Percentiles rank a stretch among this genome's conserved stretches.
These are phyloP conservation scores for Selaginella moellendorffii DNA, from an alignment of 75 land plant genomes.

Conservation along the genomic window DNA sequence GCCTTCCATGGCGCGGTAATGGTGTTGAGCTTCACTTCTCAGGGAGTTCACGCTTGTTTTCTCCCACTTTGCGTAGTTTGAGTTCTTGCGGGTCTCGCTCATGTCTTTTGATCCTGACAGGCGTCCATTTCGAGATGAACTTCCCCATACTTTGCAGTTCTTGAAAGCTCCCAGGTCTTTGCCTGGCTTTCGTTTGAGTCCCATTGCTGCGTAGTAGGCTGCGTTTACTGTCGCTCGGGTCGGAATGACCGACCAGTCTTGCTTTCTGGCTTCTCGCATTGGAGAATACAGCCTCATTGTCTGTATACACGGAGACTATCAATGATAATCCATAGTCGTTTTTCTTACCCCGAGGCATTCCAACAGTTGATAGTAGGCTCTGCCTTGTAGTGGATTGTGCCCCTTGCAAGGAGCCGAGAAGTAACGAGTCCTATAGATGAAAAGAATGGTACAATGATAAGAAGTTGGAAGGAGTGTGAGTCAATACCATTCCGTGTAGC, in stretches of 20 bases:
- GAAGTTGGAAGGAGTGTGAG: not conserved
- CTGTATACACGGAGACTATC: conserved; percentile 21
- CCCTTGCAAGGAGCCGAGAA: conserved; percentile 89
- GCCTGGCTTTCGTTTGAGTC: conserved; percentile 30
- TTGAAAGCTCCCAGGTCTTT: conserved; percentile 47
- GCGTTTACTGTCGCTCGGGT: conserved; percentile 35
- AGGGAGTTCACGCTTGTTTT: conserved; percentile 33
- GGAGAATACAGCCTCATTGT: conserved; percentile 86
- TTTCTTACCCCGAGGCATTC: conserved; percentile 73
- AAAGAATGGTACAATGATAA: not conserved
- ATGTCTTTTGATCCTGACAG: conserved; percentile 71
- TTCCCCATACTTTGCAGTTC: conserved; percentile 73
- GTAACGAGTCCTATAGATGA: conserved; percentile 61
- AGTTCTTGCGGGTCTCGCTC: conserved; percentile 44
- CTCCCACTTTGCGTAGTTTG: conserved; percentile 88
- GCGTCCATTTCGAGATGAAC: conserved; percentile 24
- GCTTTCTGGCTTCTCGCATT: conserved; percentile 58
- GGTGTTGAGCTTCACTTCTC: conserved; percentile 50
- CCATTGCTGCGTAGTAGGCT: conserved; percentile 57
- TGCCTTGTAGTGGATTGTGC: conserved; percentile 92
- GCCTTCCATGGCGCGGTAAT: conserved; percentile 48
- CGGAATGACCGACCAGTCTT: conserved; percentile 78
- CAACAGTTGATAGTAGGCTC: conserved; percentile 89
- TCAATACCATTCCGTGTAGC: conserved; percentile 82
- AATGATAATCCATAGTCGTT: not conserved